Evolutionary conservation across 2,329 filamentous ascomycete genomes (phyloP), one percentile per base, ranked within the genome.

Genomic region (Diaporthe longicolla): DNA sequence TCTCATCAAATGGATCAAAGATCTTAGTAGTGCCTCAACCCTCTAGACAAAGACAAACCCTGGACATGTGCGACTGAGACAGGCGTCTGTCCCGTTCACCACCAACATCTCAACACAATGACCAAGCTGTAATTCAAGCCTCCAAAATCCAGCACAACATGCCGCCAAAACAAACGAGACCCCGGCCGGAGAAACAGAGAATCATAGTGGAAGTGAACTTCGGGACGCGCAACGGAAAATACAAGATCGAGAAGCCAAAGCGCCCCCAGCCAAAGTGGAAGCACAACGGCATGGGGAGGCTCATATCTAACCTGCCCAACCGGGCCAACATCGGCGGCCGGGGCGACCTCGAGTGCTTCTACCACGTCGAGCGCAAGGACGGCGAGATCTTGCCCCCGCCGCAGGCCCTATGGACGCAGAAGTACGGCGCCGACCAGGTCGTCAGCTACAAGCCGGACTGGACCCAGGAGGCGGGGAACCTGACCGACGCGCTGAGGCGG

Each of bases 401-500:
- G 19, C 26, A 50, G 43, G 29, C 43, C 40, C 59, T 63, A 17
- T 65, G 59, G 59, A 65, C 40, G 59, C 59, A 65, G 43, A 43
- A 43, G 59, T 50, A 35, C 17, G 43, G 59, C 59, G 43, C 50
- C 59, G 11, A 35, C 7, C 26, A 48, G 9, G n/a, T 26, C 40
- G 24, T 48, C 40, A 32, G 26, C 43, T 65, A 65, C 26, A 35
- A 26, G 43, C 59, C 43, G 1, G 40, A 48, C 26, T 65, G 59
- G 59, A 17, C 21, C 10, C 19, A 5, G 17, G 32, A n/a, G 1
- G 43, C 59, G 4, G 7, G 19, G 4, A 65, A 65, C 29, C 59
- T 65, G 4, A 21, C 43, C 26, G 4, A 21, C 26, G 40, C 59
- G 59, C 40, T 65, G 26, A 32, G 40, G 40, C 7, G 5, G 59